A percentile compares a stretch with the other conserved stretches of the same genome.
phyloP scores from a whole-genome alignment of 1,139 yeast genomes.

The Magnusiomyces sp. region DNA sequence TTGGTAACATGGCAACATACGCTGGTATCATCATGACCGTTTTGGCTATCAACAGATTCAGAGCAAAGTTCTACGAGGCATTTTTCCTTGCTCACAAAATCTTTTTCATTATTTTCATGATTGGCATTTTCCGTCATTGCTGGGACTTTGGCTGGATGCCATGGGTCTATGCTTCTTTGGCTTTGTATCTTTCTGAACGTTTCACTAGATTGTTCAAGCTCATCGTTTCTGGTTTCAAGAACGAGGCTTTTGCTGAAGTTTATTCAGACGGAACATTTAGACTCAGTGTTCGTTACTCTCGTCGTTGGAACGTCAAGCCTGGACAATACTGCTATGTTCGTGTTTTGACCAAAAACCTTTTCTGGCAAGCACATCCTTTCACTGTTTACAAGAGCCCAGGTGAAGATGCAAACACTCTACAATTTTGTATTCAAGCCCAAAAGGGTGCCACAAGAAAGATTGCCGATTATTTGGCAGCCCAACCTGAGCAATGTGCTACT shows the following conservation, averaged over 20 bases:
- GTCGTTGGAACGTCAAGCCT: conserved; percentile 39
- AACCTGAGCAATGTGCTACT: conserved; percentile 14
- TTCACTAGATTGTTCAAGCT: conserved; percentile 31
- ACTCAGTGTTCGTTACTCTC: conserved; percentile 22
- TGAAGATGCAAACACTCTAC: conserved; percentile 20
- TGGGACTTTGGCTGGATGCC: conserved; percentile 45
- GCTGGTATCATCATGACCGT: conserved; percentile 34
- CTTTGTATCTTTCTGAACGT: conserved; percentile 36
- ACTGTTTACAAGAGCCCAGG: conserved; percentile 36
- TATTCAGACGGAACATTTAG: conserved; percentile 24
- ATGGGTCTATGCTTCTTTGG: conserved; percentile 34
- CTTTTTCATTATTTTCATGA: conserved; percentile 36
- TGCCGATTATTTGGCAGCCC: conserved; percentile 19
- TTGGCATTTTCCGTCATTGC: conserved; percentile 35
- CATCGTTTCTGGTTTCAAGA: conserved; percentile 35
- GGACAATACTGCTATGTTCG: conserved; percentile 56
- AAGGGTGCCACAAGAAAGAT: conserved; percentile 23
- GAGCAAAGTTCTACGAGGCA: conserved; percentile 36
- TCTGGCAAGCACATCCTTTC: conserved; percentile 63
- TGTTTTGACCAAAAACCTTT: conserved; percentile 35
- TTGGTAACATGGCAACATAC: conserved; percentile 34
- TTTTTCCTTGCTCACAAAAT: conserved; percentile 31
- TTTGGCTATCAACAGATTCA: conserved; percentile 14
- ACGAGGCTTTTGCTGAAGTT: conserved; percentile 31
- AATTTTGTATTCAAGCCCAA: conserved; percentile 29